Base-by-base conservation (phyloP, 2,329 filamentous ascomycete species). In the Herpotrichia juniperi region DNA sequence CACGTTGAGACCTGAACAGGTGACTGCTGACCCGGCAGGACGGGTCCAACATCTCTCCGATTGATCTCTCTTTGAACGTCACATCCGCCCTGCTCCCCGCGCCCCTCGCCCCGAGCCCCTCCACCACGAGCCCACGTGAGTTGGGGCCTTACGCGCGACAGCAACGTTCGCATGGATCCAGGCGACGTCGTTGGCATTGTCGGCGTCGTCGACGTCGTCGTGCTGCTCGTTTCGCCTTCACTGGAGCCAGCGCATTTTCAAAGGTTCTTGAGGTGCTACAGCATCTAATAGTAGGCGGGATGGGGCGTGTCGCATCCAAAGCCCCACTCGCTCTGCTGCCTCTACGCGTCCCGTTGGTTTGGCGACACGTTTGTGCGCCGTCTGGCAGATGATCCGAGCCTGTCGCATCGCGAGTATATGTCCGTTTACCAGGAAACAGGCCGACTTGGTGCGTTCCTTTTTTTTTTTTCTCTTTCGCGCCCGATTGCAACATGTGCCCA, bases 181-280 rank as follows among this genome's bases (percentile, higher is more conserved):
- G n/a, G n/a, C n/a, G n/a, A n/a, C n/a, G n/a, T n/a, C n/a, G n/a
- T n/a, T n/a, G n/a, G n/a, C n/a, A n/a, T n/a, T n/a, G n/a, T n/a
- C 42, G 26, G 14, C 42, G 25, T 11, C 14, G 42, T n/a, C 25
- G 16, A 11, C 19, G 28, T 45, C 12, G 28, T 42, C 19, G 25
- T 30, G 47, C 55, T 57, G 48, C 56, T 55, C 48, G 49, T 59
- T 58, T 53, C 55, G 46, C 51, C 34, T 48, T 65, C 54, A 65
- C 59, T 69, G 64, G 64, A 66, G 66, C 64, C 68, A 71, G 61
- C 67, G 54, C 65, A 68, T 58, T 32, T 39, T 37, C 6, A 16
- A 17, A 28, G 5, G n/a, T n/a, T 51, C 26, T 40, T 39, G 12
- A 21, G 26, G 60, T 68, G 50, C 47, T 60, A 69, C 65, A 42